A percentile compares a stretch with the other conserved stretches of the same genome.
Evolutionary conservation across 768 basidiomycete genomes (phyloP).

Genomic region (Xerocomellus amylosporus): DNA sequence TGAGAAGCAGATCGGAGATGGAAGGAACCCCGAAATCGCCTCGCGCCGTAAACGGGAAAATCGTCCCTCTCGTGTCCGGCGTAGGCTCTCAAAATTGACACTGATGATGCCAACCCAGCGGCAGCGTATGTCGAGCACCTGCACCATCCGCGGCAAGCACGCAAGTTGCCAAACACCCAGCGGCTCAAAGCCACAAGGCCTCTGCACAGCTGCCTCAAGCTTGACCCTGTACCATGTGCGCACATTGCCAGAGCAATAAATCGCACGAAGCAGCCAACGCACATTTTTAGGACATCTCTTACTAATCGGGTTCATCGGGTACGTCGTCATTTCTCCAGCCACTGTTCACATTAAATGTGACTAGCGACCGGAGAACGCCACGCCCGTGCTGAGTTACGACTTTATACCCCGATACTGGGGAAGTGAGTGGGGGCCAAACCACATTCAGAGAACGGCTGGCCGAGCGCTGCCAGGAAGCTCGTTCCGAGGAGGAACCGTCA

Average conservation of each 20-base stretch:
- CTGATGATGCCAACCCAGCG: constrained; percentile 2
- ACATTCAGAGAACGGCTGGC: background rate
- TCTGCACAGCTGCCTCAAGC: background rate
- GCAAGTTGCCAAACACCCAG: background rate
- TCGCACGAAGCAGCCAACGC: constrained; percentile 25
- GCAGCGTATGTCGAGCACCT: background rate
- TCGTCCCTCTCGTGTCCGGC: constrained; percentile 3
- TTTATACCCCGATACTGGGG: background rate
- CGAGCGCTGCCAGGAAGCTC: background rate
- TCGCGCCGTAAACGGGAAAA: constrained; percentile 12
- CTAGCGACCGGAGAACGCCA: constrained; percentile 22
- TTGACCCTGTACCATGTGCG: constrained; percentile 6
- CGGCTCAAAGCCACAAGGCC: background rate
- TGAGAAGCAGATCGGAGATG: constrained; percentile 26
- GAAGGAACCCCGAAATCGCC: constrained; percentile 13
- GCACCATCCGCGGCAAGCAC: background rate
- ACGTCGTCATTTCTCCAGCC: constrained; percentile 6
- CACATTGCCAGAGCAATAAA: constrained; percentile 21
- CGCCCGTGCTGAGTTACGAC: constrained; percentile 1
- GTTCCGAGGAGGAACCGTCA: background rate
- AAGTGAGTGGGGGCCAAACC: background rate
- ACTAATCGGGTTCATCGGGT: constrained; percentile 17
- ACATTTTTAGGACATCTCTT: constrained; percentile 16
- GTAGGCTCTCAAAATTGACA: background rate
- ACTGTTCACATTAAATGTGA: constrained; percentile 5